Evolutionary conservation across 1,284 basidiomycete genomes (phyloP), one percentile per base, ranked within the genome.

Genomic region (Irpex lacteus): DNA sequence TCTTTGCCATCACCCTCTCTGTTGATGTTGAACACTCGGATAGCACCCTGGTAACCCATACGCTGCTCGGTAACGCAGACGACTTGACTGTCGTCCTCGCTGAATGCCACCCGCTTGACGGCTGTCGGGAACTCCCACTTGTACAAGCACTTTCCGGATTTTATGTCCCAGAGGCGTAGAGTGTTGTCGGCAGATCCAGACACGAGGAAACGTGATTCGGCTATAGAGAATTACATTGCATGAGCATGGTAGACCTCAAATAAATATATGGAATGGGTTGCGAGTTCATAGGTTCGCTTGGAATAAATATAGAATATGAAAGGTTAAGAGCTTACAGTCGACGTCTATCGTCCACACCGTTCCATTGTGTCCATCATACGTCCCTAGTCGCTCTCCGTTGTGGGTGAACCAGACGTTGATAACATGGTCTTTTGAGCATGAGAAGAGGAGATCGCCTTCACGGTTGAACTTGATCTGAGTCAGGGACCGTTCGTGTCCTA

Each of bases 391-490:
- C 82, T 99, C 97, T 69, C 98, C 98, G 74, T 99, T 99, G 74
- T 98, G 95, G n/a, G 96, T 92, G 80, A 89, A 98, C 96, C 96
- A 98, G 59, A 94, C 95, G 74, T 98, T 98, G 78, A 98, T 94
- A 71, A 94, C 78, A 72, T 92, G 87, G 77, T 99, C 97, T 85
- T 99, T 99, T 72, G 95, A 96, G 73, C 91, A 94, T 34, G 96
- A 92, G 80, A 99, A 98, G 63, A 99, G 85, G 11, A 99, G 83
- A 78, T 99, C 97, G 69, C 97, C 97, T 76, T 99, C 97, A 63
- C 84, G 80, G 83, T 99, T 99, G 85, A 96, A 95, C 80, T 92
- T 94, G 84, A 95, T 91, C 80, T 97, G 95, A n/a, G 96, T 98
- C 74, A 99, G 84, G 65, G 98, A 94, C 73, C 97, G 95, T 83